phyloP scores from a whole-genome alignment of 768 basidiomycete species.

The Lactarius sp. region DNA sequence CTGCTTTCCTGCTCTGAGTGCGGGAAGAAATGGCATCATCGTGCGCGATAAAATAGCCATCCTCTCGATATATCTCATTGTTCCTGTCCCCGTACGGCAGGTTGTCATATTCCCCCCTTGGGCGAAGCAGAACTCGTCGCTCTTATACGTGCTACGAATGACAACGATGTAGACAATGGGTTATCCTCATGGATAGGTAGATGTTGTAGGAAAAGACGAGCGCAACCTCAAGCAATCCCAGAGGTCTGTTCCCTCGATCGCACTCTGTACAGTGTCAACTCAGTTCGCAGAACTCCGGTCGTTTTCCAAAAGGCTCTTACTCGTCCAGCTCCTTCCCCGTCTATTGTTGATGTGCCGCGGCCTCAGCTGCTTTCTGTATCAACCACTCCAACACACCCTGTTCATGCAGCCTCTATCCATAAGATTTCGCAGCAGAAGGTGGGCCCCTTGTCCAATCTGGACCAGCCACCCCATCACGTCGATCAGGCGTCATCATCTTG shows the following conservation, averaged over 20 bases:
- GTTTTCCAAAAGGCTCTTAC: neutral
- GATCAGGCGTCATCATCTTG: neutral
- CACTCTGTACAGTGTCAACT: neutral
- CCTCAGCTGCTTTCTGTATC: conserved; percentile 1
- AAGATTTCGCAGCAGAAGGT: neutral
- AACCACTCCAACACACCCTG: neutral
- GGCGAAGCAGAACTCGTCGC: conserved; percentile 29
- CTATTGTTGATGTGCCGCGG: neutral
- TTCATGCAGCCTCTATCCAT: neutral
- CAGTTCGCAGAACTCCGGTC: neutral
- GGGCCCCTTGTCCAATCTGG: neutral
- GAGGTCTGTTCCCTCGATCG: conserved; percentile 10
- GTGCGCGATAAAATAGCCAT: conserved; percentile 22
- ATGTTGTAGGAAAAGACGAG: conserved; percentile 31
- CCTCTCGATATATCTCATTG: neutral
- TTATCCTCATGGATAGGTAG: conserved; percentile 32
- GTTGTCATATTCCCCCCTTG: conserved; percentile 34
- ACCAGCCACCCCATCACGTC: neutral
- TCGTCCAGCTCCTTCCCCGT: neutral
- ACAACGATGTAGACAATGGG: conserved; percentile 28
- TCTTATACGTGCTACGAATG: conserved; percentile 29
- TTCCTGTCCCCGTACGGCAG: conserved; percentile 20
- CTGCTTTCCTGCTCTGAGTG: conserved; percentile 35
- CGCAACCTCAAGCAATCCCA: conserved; percentile 3
- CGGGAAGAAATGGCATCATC: conserved; percentile 35